Evolutionary conservation across 108 stramenopile genomes (phyloP).

Genomic region (Aurantiochytrium sp.): DNA sequence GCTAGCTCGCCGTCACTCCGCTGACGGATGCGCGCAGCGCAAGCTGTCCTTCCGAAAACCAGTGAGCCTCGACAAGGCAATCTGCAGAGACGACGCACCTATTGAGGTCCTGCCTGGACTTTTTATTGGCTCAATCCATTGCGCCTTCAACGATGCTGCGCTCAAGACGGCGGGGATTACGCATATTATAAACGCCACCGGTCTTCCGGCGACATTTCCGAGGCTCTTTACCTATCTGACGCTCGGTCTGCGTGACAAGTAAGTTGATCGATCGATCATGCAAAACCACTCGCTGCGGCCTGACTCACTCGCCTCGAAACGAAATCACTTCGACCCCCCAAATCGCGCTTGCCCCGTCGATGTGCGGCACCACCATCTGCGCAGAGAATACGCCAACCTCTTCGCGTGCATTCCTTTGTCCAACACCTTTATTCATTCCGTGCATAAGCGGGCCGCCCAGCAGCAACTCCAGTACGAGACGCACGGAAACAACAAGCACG

Average conservation of each 20-base stretch:
- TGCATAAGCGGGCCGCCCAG: not conserved
- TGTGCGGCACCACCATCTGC: too few species aligned
- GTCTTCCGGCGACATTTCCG: not conserved
- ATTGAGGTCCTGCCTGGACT: not conserved
- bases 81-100: not conserved
- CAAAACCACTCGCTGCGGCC: too few species aligned
- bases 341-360: too few species aligned
- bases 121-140: slow-evolving; percentile 30
- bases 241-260: slow-evolving; percentile 14
- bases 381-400: slow-evolving; percentile 6
- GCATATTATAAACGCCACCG: slow-evolving; percentile 18
- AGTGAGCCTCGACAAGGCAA: not conserved
- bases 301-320: too few species aligned
- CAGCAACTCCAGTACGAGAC: too few species aligned
- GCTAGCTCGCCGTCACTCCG: too few species aligned
- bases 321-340: too few species aligned
- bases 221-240: slow-evolving; percentile 22
- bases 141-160: slow-evolving; percentile 15
- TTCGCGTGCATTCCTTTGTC: not conserved
- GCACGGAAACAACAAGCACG: too few species aligned
- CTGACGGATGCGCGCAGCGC: not conserved
- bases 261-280: not conserved
- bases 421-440: not conserved
- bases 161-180: not conserved
- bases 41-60: not conserved